Percentiles rank a stretch among this genome's conserved stretches.
These are phyloP conservation scores for Austroboletus eburneus DNA, from an alignment of 768 basidiomycete genomes.

Conservation along the genomic window DNA sequence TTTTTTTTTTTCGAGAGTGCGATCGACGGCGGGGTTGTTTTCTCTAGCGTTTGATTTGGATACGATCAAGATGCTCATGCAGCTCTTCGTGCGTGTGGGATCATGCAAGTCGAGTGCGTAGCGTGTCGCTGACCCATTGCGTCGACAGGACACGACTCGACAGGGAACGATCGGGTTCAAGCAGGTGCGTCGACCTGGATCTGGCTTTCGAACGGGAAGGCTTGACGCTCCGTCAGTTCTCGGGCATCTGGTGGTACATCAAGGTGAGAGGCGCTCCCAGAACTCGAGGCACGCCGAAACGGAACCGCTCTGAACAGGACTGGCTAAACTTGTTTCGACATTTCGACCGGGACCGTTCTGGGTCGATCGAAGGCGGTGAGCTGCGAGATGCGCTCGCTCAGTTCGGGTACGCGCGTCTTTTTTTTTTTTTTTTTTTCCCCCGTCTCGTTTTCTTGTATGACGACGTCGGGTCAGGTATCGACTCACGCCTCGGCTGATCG, in stretches of 20 bases:
- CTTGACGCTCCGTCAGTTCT: conserved; percentile 39
- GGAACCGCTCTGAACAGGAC: conserved; percentile 49
- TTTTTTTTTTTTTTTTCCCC: too few species aligned
- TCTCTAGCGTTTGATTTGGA: conserved; percentile 73
- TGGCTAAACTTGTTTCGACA: conserved; percentile 84
- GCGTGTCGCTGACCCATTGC: too few species aligned
- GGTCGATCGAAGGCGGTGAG: conserved; percentile 69
- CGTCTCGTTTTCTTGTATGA: not conserved
- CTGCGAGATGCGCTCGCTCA: conserved; percentile 63
- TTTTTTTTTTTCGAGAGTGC: not conserved
- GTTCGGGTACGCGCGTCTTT: conserved; percentile 59
- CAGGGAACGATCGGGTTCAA: conserved; percentile 78
- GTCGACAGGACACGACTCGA: conserved; percentile 61
- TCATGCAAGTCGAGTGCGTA: not conserved
- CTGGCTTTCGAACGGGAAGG: not conserved
- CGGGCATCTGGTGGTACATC: conserved; percentile 80
- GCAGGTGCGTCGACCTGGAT: conserved; percentile 44
- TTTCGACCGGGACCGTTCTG: conserved; percentile 82
- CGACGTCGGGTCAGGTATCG: too few species aligned
- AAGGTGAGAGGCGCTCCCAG: conserved; percentile 42
- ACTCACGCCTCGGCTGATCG: conserved; percentile 60
- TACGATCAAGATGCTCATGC: conserved; percentile 82
- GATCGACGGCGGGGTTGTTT: not conserved
- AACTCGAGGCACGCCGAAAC: too few species aligned
- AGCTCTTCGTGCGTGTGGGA: conserved; percentile 61